Percentiles rank a stretch among this genome's conserved stretches.
phyloP scores from a whole-genome alignment of 805 yeast genomes.

The Wickerhamomyces hampshirensis region DNA sequence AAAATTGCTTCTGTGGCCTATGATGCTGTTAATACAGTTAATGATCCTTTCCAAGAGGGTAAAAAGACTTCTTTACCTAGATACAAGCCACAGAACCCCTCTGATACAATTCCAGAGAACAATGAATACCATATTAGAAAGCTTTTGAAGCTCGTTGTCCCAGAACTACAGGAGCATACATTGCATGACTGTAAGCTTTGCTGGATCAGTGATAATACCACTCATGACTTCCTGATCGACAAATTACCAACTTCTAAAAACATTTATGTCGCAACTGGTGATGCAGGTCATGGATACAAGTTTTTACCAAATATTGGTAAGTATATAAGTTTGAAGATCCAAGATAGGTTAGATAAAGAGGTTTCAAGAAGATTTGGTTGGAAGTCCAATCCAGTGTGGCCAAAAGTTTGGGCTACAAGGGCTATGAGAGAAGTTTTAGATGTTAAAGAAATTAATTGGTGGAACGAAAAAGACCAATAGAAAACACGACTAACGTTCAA shows the following conservation, averaged over 20 bases:
- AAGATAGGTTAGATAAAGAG: constrained; percentile 24
- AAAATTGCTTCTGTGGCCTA: constrained; percentile 32
- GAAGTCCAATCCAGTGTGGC: constrained; percentile 22
- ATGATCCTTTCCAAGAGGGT: constrained; percentile 13
- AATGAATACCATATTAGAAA: constrained; percentile 26
- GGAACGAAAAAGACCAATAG: constrained; percentile 1
- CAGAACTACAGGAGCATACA: constrained; percentile 33
- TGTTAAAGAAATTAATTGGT: constrained; percentile 15
- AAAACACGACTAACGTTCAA: no score
- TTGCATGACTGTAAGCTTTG: constrained; percentile 32
- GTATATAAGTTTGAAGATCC: constrained; percentile 32
- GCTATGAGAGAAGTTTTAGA: constrained; percentile 17
- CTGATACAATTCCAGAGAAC: constrained; percentile 31
- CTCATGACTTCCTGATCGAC: constrained; percentile 38
- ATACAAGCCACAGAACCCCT: constrained; percentile 25
- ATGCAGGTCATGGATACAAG: constrained; percentile 45
- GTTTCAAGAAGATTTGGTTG: constrained; percentile 28
- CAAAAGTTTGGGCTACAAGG: constrained; percentile 11
- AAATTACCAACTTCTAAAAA: constrained; percentile 29
- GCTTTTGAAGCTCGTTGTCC: constrained; percentile 31
- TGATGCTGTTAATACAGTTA: constrained; percentile 25
- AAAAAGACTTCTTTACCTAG: constrained; percentile 31
- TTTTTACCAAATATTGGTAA: constrained; percentile 42
- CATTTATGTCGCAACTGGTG: constrained; percentile 41
- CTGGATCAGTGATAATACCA: constrained; percentile 39